These are phyloP conservation scores for Drosera capensis DNA, from an alignment of 148 eudicot genomes.

Conservation along the genomic window DNA sequence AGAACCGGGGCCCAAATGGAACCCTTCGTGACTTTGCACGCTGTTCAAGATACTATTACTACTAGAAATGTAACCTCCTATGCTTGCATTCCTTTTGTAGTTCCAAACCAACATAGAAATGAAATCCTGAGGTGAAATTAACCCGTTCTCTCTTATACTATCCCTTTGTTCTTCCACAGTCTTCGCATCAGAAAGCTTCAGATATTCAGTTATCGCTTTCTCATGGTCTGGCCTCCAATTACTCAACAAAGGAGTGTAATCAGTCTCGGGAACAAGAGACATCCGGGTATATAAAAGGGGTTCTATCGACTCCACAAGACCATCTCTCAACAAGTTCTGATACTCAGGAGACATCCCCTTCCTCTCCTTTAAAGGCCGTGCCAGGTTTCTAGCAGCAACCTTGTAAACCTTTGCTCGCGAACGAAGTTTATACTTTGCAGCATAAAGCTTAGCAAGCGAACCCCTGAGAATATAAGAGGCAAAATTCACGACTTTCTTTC, in stretches of 20 bases:
- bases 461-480: conserved; percentile 84
- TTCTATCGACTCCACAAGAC: conserved; percentile 76
- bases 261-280: conserved; percentile 91
- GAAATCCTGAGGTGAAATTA: conserved; percentile 80
- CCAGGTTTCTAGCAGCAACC: conserved; percentile 64
- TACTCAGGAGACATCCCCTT: conserved; percentile 88
- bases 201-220: conserved; percentile 60
- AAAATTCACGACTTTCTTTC: conserved; percentile 86
- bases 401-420: conserved; percentile 92
- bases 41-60: conserved; percentile 4
- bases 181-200: conserved; percentile 53
- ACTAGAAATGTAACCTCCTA: conserved; percentile 19
- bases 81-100: conserved; percentile 56
- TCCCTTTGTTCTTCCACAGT: conserved; percentile 47
- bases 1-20: conserved; percentile 18
- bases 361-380: conserved; percentile 86
- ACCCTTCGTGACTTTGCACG: conserved; percentile 12
- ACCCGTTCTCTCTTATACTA: conserved; percentile 58
- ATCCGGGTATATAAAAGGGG: conserved; percentile 83
- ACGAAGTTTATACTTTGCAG: conserved; percentile 92
- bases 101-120: conserved; percentile 96
- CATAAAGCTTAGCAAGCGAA: conserved; percentile 94
- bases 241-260: conserved; percentile 58
- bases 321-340: conserved; percentile 71
- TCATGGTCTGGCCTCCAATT: conserved; percentile 90